Evolutionary conservation across 306 rosid species (phyloP).

Genomic region (Carpinus fangiana): DNA sequence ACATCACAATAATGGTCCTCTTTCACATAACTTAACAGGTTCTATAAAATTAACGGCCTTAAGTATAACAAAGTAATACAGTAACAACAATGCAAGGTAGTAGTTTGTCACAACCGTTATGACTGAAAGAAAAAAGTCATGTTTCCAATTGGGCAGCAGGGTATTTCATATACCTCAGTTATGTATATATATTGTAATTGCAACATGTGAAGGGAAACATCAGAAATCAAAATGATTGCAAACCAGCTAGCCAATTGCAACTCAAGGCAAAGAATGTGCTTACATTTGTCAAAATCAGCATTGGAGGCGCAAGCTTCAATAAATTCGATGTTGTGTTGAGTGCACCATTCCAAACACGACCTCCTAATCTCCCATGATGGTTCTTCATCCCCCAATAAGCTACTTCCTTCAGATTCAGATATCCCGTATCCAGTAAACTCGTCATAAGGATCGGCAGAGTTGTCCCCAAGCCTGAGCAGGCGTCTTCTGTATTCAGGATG

Average conservation of each 20-base stretch:
- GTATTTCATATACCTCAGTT: not conserved
- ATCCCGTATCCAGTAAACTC: slow-evolving; percentile 67
- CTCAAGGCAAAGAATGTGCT: slow-evolving; percentile 23
- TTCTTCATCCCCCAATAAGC: slow-evolving; percentile 64
- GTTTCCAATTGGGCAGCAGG: slow-evolving; percentile 17
- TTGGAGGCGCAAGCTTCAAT: slow-evolving; percentile 85
- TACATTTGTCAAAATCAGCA: slow-evolving; percentile 82
- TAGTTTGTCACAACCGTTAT: not conserved
- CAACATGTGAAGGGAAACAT: slow-evolving; percentile 2
- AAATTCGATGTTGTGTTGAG: slow-evolving; percentile 72
- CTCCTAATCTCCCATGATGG: slow-evolving; percentile 52
- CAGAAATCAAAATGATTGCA: slow-evolving; percentile 4
- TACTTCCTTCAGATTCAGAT: slow-evolving; percentile 78
- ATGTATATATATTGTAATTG: not conserved
- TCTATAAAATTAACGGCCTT: not conserved
- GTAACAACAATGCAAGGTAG: not conserved
- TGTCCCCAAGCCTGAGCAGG: slow-evolving; percentile 52
- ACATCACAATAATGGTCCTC: not conserved
- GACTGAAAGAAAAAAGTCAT: not conserved
- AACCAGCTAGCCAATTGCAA: slow-evolving; percentile 15
- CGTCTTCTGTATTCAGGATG: slow-evolving; percentile 75
- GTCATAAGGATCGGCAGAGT: slow-evolving; percentile 34
- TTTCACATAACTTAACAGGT: slow-evolving; percentile 4
- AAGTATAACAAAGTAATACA: not conserved
- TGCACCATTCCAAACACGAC: slow-evolving; percentile 77